phyloP scores from a whole-genome alignment of 2,329 filamentous ascomycete species.

The Chrysoporthe austroafricana region DNA sequence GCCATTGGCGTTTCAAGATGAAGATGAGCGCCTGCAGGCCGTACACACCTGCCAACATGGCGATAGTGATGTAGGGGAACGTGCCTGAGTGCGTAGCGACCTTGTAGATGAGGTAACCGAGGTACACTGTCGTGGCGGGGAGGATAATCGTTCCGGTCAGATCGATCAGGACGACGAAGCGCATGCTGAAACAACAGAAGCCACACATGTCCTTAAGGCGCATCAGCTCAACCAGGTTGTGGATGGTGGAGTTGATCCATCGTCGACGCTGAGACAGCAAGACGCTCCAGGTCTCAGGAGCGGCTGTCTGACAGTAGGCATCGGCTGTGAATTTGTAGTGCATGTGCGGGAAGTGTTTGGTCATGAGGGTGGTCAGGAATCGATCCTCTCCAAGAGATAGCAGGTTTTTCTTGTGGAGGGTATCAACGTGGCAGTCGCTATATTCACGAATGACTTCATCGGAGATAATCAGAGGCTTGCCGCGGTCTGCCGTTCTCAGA shows the following conservation, averaged over 20 bases:
- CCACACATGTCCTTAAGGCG: constrained; percentile 92
- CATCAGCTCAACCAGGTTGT: constrained; percentile 91
- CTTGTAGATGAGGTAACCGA: constrained; percentile 84
- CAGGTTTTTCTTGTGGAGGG: constrained; percentile 95
- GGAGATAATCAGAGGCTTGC: constrained; percentile 90
- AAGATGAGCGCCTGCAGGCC: constrained; percentile 96
- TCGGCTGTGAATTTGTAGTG: constrained; percentile 95
- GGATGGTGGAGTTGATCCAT: constrained; percentile 99
- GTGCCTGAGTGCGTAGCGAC: constrained; percentile 71
- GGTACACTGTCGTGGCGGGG: constrained; percentile 83
- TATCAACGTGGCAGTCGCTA: constrained; percentile 86
- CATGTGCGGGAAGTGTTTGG: constrained; percentile 94
- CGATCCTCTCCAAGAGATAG: constrained; percentile 94
- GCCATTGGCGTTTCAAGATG: constrained; percentile 96
- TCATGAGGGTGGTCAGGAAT: constrained; percentile 96
- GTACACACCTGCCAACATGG: constrained; percentile 89
- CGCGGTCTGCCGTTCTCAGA: constrained; percentile 88
- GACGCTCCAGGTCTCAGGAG: constrained; percentile 92
- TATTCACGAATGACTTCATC: constrained; percentile 89
- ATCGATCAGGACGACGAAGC: constrained; percentile 94
- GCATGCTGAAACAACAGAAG: constrained; percentile 99
- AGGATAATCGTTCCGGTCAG: constrained; percentile 90
- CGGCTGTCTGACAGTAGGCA: constrained; percentile 90
- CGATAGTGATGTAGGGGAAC: constrained; percentile 84
- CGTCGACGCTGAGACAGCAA: constrained; percentile 95